Evolutionary conservation across 768 basidiomycete species (phyloP).

Genomic region (Mycena pura): DNA sequence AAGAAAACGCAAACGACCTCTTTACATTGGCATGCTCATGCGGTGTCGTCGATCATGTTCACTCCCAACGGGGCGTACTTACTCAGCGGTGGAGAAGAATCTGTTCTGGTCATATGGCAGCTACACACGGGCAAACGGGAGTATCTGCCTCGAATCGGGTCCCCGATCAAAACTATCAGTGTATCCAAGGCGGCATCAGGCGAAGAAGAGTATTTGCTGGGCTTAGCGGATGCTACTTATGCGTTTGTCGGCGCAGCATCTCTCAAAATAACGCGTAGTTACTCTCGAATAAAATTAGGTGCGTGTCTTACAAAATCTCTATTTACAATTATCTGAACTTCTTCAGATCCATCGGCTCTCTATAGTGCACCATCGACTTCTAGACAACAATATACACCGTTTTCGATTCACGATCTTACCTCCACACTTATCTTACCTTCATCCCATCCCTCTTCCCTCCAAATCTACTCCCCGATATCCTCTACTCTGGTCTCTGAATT

Average conservation of each 20-base stretch:
- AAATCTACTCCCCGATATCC: conserved; percentile 80
- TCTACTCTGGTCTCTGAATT: conserved; percentile 82
- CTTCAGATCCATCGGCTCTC: conserved; percentile 39
- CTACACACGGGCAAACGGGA: conserved; percentile 87
- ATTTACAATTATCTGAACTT: not conserved
- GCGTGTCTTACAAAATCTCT: conserved; percentile 26
- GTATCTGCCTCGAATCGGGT: conserved; percentile 91
- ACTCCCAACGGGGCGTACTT: conserved; percentile 92
- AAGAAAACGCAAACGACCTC: conserved; percentile 85
- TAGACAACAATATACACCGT: conserved; percentile 56
- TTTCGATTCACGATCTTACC: conserved; percentile 77
- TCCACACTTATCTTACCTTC: conserved; percentile 87
- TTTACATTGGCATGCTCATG: conserved; percentile 97
- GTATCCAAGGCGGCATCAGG: conserved; percentile 54
- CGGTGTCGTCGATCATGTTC: conserved; percentile 86
- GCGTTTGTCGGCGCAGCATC: conserved; percentile 75
- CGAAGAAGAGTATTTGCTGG: conserved; percentile 89
- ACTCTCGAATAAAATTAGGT: conserved; percentile 83
- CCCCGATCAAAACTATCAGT: conserved; percentile 78
- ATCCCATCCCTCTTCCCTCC: conserved; percentile 94
- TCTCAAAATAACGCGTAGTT: conserved; percentile 74
- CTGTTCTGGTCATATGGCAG: conserved; percentile 98
- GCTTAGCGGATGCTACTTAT: conserved; percentile 82
- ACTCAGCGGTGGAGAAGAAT: conserved; percentile 93
- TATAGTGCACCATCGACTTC: conserved; percentile 45